These are phyloP conservation scores for Stagonosporopsis rhizophila DNA, from an alignment of 2,329 filamentous ascomycete species.

Conservation along the genomic window DNA sequence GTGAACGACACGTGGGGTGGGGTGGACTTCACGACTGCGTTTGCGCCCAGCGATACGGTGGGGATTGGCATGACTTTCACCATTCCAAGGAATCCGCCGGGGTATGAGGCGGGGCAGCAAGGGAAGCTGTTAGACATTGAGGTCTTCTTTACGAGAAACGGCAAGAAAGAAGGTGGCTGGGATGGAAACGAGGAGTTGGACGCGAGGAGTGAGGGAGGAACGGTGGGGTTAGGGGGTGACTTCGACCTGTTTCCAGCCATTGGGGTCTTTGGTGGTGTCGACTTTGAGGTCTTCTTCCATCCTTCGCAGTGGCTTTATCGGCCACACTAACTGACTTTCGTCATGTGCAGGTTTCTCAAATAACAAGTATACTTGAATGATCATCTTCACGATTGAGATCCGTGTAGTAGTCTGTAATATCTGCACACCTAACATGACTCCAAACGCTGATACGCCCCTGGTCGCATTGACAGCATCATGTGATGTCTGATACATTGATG, in stretches of 20 bases:
- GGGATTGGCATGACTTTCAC: constrained; percentile 74
- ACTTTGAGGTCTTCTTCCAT: constrained; percentile 71
- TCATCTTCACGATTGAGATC: background rate
- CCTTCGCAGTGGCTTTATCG: constrained; percentile 64
- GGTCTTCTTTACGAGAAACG: constrained; percentile 76
- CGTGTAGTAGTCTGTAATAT: background rate
- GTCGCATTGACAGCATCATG: too few species aligned
- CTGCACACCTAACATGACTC: too few species aligned
- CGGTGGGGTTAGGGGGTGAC: constrained; percentile 72
- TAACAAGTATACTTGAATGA: background rate
- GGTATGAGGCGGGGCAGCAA: constrained; percentile 38
- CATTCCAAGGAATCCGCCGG: constrained; percentile 47
- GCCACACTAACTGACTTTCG: constrained; percentile 20
- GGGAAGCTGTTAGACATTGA: constrained; percentile 56
- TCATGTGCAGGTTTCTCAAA: background rate
- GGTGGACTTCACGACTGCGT: constrained; percentile 69
- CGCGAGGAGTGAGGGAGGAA: constrained; percentile 64
- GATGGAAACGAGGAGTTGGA: constrained; percentile 78
- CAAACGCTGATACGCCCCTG: too few species aligned
- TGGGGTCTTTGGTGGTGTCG: constrained; percentile 72
- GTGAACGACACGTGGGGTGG: constrained; percentile 79
- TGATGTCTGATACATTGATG: too few species aligned
- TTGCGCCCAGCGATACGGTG: constrained; percentile 69
- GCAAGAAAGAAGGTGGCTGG: constrained; percentile 67
- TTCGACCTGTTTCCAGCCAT: constrained; percentile 75